Percentiles rank a stretch among this genome's conserved stretches.
phyloP scores from a whole-genome alignment of 306 rosid genomes.

The Myrica gale region DNA sequence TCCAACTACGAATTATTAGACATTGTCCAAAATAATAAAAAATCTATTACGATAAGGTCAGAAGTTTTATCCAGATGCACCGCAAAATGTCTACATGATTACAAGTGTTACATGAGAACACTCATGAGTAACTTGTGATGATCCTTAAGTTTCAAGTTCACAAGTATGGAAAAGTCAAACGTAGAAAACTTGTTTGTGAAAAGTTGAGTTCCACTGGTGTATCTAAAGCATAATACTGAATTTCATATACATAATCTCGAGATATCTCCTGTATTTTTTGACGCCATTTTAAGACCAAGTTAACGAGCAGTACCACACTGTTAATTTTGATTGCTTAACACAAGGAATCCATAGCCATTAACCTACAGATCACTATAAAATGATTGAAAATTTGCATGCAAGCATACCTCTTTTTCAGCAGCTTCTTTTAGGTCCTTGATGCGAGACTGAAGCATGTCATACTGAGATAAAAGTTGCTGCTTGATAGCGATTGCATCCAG shows the following conservation, averaged over 20 bases:
- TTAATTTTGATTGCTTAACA: not conserved
- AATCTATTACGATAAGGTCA: not conserved
- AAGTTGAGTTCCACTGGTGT: not conserved
- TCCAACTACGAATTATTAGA: not conserved
- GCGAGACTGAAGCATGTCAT: conserved; percentile 83
- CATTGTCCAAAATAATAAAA: not conserved
- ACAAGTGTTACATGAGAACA: not conserved
- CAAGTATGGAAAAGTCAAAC: not conserved
- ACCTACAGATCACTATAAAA: conserved; percentile 11
- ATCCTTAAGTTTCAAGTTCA: not conserved
- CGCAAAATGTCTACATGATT: not conserved
- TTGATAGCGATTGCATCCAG: conserved; percentile 71
- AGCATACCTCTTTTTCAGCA: conserved; percentile 82
- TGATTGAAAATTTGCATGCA: conserved; percentile 23
- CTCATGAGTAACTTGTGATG: not conserved
- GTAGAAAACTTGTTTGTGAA: not conserved
- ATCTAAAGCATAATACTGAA: conserved; percentile 11
- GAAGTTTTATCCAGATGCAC: not conserved
- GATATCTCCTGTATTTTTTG: not conserved
- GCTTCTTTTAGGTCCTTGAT: conserved; percentile 78
- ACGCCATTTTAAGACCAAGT: conserved; percentile 6
- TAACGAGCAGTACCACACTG: not conserved
- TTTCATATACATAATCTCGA: conserved; percentile 5
- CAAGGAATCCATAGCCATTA: not conserved
- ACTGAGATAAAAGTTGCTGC: conserved; percentile 89